Conservation (phyloP, 2,329 filamentous ascomycete genomes). For the Teratosphaeria pseudoeucalypti region DNA sequence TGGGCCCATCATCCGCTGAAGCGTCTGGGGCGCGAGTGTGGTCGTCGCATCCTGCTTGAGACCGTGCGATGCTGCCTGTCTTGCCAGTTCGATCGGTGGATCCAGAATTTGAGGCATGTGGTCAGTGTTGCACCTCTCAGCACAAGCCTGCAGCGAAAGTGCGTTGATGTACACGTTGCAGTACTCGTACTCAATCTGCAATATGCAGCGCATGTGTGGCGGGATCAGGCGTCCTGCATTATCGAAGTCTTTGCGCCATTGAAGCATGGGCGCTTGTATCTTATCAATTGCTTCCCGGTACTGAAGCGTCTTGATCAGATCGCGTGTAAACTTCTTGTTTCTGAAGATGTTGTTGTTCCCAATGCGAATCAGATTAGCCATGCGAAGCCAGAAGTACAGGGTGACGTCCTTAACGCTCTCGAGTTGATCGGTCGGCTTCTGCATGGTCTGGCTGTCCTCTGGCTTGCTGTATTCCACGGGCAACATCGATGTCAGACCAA, state of each 20-base stretch:
- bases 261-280: slow-evolving; percentile 65
- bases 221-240: slow-evolving; percentile 43
- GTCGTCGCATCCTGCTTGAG: slow-evolving; percentile 28
- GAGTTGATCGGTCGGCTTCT: slow-evolving; percentile 16
- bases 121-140: slow-evolving; percentile 70
- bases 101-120: slow-evolving; percentile 23
- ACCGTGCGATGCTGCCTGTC: slow-evolving; percentile 22
- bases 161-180: slow-evolving; percentile 92
- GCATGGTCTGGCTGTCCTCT: slow-evolving; percentile 24
- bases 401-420: slow-evolving; percentile 42
- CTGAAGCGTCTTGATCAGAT: slow-evolving; percentile 74
- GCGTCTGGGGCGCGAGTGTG: slow-evolving; percentile 33
- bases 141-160: slow-evolving; percentile 83
- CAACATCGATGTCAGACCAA: slow-evolving; percentile 91
- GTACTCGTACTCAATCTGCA: slow-evolving; percentile 93
- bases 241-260: slow-evolving; percentile 77
- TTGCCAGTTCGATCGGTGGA: slow-evolving; percentile 20
- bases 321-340: slow-evolving; percentile 76
- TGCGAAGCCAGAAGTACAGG: slow-evolving; percentile 82
- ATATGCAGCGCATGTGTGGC: slow-evolving; percentile 57
- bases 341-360: slow-evolving; percentile 83
- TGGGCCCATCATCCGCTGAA: slow-evolving; percentile 44
- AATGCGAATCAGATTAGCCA: slow-evolving; percentile 84
- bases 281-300: slow-evolving; percentile 74
- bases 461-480: slow-evolving; percentile 41